A percentile compares a stretch with the other conserved stretches of the same genome.
phyloP scores from a whole-genome alignment of 176 grass and related monocot genomes.

The Dactylis glomerata region DNA sequence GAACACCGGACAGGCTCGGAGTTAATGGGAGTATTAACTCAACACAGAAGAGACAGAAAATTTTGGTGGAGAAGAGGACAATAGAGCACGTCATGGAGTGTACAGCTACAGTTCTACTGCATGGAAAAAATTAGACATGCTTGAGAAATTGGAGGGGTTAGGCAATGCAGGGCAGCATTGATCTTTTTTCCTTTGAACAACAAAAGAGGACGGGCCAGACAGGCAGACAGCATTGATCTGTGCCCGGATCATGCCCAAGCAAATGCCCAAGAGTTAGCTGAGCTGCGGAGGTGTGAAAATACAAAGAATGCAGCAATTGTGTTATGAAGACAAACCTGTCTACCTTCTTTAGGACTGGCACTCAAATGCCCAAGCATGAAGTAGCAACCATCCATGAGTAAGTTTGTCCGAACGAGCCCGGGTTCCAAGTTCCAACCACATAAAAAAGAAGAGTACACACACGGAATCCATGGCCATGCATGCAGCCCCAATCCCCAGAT shows the following conservation, averaged over 20 bases:
- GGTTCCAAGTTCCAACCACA: no score
- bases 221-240: neutral
- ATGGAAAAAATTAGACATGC: neutral
- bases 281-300: no score
- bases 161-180: neutral
- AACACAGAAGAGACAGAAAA: conserved; percentile 8
- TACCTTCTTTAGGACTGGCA: conserved; percentile 16
- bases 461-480: conserved; percentile 45
- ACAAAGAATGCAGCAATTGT: no score
- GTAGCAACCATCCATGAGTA: neutral
- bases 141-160: neutral
- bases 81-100: neutral
- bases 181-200: neutral
- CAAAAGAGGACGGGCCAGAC: no score
- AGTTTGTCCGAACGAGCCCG: neutral
- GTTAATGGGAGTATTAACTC: conserved; percentile 19
- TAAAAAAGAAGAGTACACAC: conserved; percentile 28
- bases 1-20: neutral
- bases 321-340: no score
- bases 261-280: neutral
- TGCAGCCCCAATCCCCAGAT: conserved; percentile 37
- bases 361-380: neutral
- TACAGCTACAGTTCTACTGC: neutral
- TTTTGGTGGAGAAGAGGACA: neutral
- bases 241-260: neutral